These are phyloP conservation scores for Acorus gramineus DNA, from an alignment of 106 monocot genomes.

Conservation along the genomic window DNA sequence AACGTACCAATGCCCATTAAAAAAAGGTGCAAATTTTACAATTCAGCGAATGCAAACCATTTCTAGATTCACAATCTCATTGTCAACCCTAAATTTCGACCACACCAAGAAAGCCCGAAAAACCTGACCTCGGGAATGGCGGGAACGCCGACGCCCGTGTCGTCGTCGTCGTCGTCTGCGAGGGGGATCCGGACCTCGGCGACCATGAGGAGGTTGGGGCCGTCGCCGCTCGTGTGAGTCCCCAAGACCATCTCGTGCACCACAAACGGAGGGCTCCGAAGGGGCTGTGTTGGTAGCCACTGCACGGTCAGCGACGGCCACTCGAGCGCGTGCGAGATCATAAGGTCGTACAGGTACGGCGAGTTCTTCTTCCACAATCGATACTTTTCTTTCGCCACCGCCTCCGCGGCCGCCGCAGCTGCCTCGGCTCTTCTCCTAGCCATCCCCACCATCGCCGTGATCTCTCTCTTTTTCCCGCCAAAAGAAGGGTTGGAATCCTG, in stretches of 20 bases:
- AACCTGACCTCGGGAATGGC: constrained; percentile 22
- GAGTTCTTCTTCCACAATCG: constrained; percentile 90
- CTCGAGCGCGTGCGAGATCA: constrained; percentile 73
- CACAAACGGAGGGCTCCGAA: too few relatives aligned
- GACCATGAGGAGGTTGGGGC: constrained; percentile 69
- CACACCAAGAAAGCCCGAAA: too few relatives aligned
- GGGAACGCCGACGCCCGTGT: not conserved
- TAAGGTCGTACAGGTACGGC: constrained; percentile 78
- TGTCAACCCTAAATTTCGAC: too few relatives aligned
- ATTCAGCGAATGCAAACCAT: too few relatives aligned
- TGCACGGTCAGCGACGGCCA: constrained; percentile 88
- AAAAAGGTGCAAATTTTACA: too few relatives aligned
- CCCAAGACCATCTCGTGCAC: constrained; percentile 25
- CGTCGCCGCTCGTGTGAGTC: constrained; percentile 74
- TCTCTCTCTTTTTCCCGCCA: too few relatives aligned
- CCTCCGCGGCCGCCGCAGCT: too few relatives aligned
- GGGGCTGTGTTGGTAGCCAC: constrained; percentile 33
- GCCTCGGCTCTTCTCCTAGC: too few relatives aligned
- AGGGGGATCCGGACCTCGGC: constrained; percentile 36
- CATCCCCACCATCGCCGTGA: too few relatives aligned
- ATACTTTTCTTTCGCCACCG: constrained; percentile 38
- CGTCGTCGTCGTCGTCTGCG: not conserved
- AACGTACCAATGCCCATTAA: too few relatives aligned
- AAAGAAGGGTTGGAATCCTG: too few relatives aligned
- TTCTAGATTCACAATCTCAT: too few relatives aligned